Base-by-base conservation (phyloP, 2,329 filamentous ascomycete species). In the Trichoderma sp. region DNA sequence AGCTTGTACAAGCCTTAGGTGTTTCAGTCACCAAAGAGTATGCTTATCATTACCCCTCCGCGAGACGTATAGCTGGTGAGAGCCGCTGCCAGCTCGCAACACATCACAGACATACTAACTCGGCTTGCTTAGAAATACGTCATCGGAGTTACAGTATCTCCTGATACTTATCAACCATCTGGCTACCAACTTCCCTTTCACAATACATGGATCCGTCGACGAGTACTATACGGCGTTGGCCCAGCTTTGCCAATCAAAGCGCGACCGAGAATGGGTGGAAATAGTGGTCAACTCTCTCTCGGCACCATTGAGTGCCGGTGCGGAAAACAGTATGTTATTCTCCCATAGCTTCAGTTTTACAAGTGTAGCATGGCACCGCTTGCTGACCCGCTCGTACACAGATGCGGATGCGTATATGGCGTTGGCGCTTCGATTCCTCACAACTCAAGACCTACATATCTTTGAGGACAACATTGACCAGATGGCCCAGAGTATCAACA, bases 201-300 rank as follows among this genome's bases (percentile, higher is more conserved):
- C 72, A 1, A 70, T 78, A 39, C 22, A 69, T n/a, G 69, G 61
- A 6, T 75, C 72, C 29, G 67, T 76, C 15, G 70, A 74, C 29
- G 70, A 70, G 64, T 84, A 84, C 68, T 86, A 83, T 70, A 74
- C 70, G 10, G 73, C 80, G 9, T 71, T 85, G 10, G 78, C 79
- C 13, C 74, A 69, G 54, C 73, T 81, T 25, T 82, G 76, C 68
- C 76, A 75, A 63, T 67, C 69, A 29, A 70, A 60, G 19, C 71
- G 71, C 32, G 34, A 68, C n/a, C 71, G 35, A 17, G 64, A 71
- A 35, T 73, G 72, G 68, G 59, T 68, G 17, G 57, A 71, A 63
- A 22, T 76, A 17, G 48, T 81, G 9, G 59, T 73, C 25, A 69
- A 71, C 22, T 76, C 77, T 19, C 70, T 80, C 35, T 71, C 72